Evolutionary conservation across 768 basidiomycete species (phyloP), one percentile per base, ranked within the genome.

Genomic region (Tulasnella sp.): DNA sequence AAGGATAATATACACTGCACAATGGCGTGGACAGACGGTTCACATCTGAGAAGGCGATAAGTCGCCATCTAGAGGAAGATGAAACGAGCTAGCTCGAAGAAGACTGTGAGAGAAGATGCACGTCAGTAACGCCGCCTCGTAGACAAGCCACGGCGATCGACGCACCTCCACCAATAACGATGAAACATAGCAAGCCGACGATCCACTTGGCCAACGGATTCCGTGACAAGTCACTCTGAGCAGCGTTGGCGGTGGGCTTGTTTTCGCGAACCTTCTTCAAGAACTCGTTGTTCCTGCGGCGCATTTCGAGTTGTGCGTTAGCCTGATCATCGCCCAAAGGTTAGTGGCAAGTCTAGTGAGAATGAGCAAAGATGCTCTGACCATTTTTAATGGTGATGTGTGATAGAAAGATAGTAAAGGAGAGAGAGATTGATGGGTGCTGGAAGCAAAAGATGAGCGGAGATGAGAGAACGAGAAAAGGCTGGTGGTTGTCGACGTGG

Each of bases 231-330:
- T 70, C 44, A 32, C 36, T 62, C 29, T 36, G 52, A 22, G 52
- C 69, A 17, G 41, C 17, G 11, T 70, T 70, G 26, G 52, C 69
- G 22, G 69, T 70, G 35, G 69, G 69, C 69, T 70, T 70, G 69
- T 70, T 70, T 2, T 42, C 44, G 36, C 69, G 69, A n/a, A 70
- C 69, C n/a, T 70, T 70, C 29, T 47, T 52, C 34, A 70, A 34
- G 69, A 70, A 70, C 16, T 70, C 69, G 12, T 70, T 52, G 69
- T 70, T 70, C 52, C 47, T 70, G 42, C 47, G 41, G 32, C 69
- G 69, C 69, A 70, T 70, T 44, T 70, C 69, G 35, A 70, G 69
- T 35, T 70, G 69, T n/a, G 69, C 42, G 44, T 70, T 70, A 44
- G 69, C 69, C 69, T 70, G 14, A 29, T 59, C 26, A 19, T 26